phyloP scores from a whole-genome alignment of 139 green algal genomes.

The Chlamydomonas asymmetrica region DNA sequence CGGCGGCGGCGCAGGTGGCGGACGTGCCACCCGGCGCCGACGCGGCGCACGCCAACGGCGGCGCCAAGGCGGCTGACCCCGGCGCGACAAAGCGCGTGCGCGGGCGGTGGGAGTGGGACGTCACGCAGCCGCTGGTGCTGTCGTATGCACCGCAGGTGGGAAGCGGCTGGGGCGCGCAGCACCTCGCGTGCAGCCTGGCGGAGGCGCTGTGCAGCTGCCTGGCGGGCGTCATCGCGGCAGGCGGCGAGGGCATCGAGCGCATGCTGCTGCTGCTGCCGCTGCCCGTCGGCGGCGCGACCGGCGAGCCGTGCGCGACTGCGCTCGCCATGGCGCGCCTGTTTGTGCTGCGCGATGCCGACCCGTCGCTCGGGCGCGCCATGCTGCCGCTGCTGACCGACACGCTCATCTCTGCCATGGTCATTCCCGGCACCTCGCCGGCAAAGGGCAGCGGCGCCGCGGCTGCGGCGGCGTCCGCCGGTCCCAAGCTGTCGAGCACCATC shows the following conservation, averaged over 20 bases:
- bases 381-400: constrained; percentile 33
- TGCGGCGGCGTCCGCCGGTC: constrained; percentile 7
- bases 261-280: constrained; percentile 41
- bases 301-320: not conserved
- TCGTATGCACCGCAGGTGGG: not conserved
- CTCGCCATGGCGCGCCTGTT: constrained; percentile 35
- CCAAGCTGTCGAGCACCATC: too few species aligned
- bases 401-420: not conserved
- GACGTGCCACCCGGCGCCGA: not conserved
- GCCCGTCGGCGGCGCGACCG: not conserved
- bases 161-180: constrained; percentile 28
- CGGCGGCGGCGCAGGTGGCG: constrained; percentile 19
- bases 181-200: constrained; percentile 28
- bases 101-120: constrained; percentile 32
- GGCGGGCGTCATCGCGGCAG: constrained; percentile 11
- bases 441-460: not conserved
- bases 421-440: too few species aligned
- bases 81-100: not conserved
- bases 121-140: constrained; percentile 12
- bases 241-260: constrained; percentile 1
- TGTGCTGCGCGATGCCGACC: constrained; percentile 23
- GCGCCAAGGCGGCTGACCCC: not conserved
- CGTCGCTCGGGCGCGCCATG: constrained; percentile 6
- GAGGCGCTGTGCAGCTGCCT: constrained; percentile 26
- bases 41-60: not conserved